Evolutionary conservation across 768 basidiomycete species (phyloP).

Genomic region (Tricholoma hemisulphureum): DNA sequence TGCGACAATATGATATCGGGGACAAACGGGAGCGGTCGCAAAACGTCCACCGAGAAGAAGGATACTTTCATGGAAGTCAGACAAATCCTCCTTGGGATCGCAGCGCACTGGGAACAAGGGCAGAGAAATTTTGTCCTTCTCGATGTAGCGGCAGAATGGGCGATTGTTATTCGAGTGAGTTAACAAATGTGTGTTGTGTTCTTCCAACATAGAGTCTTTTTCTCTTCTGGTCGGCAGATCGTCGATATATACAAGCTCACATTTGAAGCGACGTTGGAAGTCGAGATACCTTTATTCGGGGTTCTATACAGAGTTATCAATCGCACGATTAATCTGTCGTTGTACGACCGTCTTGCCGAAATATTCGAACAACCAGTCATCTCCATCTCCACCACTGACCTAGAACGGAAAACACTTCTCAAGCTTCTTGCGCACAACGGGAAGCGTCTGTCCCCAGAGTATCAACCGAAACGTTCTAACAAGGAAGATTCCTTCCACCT

Average conservation of each 20-base stretch:
- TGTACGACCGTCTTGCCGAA: constrained; percentile 13
- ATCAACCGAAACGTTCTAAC: constrained; percentile 17
- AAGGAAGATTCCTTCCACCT: constrained; percentile 22
- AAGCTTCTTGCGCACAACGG: constrained; percentile 32
- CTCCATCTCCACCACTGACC: constrained; percentile 16
- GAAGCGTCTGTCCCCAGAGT: constrained; percentile 27
- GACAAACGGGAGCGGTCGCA: constrained; percentile 5
- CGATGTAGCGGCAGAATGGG: constrained; percentile 20
- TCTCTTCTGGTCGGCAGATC: constrained; percentile 25
- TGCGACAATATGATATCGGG: constrained; percentile 8
- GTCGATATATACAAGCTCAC: constrained; percentile 19
- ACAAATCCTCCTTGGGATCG: constrained; percentile 22
- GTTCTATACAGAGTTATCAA: constrained; percentile 27
- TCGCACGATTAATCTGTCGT: constrained; percentile 10
- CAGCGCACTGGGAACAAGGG: constrained; percentile 15
- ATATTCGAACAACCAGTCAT: constrained; percentile 9
- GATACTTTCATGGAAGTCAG: constrained; percentile 32
- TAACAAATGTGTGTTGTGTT: background rate
- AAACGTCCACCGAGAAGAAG: constrained; percentile 18
- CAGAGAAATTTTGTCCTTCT: constrained; percentile 17
- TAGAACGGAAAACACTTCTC: constrained; percentile 34
- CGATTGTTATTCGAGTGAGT: constrained; percentile 23
- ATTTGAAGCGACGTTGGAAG: background rate
- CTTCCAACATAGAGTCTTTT: background rate
- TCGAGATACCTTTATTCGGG: constrained; percentile 24